Base-by-base conservation (phyloP, 179 eudicot species). In the Drosera spatulata region DNA sequence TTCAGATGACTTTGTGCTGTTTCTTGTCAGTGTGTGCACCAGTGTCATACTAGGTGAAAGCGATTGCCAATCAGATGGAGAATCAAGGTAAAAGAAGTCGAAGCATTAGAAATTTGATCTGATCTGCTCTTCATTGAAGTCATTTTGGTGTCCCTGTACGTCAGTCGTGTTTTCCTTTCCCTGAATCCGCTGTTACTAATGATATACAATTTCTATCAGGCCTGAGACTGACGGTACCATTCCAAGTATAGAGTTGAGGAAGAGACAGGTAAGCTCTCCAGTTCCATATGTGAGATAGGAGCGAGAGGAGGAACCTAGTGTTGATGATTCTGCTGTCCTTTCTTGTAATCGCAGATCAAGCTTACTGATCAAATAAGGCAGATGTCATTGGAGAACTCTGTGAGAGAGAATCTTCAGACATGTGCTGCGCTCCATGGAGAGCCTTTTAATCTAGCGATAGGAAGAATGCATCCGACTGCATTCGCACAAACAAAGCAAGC, bases 401-500 rank as follows among this genome's bases (percentile, higher is more conserved):
- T 93, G 77, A 82, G 79, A 62, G 99, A 86, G 39, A 93, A 86
- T 65, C 99, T 93, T 67, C 95, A 93, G 67, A 88, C 96, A 37
- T 89, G 99, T 77, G 83, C 96, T 55, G 59, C 85, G 47, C 80
- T 89, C 73, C 99, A 88, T 69, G 95, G 99, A 62, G 99, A 93
- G 53, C 65, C 88, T 59, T 93, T 93, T 66, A 86, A 84, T 69
- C 70, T 82, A 8, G 86, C 93, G 49, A 86, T 93, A 48, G 76
- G 82, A 50, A 79, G 85, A 75, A 82, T 93, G 85, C 88, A 93
- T 75, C 98, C 98, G 65, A 67, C 98, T 53, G 88, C 88, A 60
- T 72, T 91, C 52, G 71, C 85, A 50, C 96, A 91, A 73, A 70
- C 86, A 66, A 91, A 91, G 73, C 86, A 84, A 74, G 98, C 93